phyloP scores from a whole-genome alignment of 2,329 filamentous ascomycete species.

The Allantophomopsis cytisporea region DNA sequence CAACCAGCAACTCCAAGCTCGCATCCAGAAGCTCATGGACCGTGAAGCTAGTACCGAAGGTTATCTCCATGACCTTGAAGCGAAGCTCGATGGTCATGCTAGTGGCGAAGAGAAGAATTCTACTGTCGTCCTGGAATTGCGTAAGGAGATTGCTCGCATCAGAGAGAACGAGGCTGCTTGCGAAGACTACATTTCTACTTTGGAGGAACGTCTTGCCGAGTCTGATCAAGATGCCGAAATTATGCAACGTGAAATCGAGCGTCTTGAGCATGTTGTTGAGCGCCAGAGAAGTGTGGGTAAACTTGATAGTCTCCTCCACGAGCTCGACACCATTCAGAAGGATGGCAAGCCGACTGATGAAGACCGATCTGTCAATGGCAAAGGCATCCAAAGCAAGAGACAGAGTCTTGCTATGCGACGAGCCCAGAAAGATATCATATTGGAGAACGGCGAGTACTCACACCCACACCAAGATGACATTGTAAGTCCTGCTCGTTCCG shows the following conservation, averaged over 20 bases:
- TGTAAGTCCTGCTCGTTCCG: constrained; percentile 7
- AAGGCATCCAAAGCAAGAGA: constrained; percentile 38
- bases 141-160: constrained; percentile 79
- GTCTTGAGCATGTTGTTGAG: constrained; percentile 88
- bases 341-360: constrained; percentile 31
- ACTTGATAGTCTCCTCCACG: constrained; percentile 81
- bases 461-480: constrained; percentile 5
- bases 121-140: constrained; percentile 70
- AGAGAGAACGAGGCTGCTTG: constrained; percentile 82
- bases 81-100: constrained; percentile 79
- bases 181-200: constrained; percentile 93
- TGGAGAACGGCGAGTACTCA: constrained; percentile 18
- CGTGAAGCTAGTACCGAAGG: constrained; percentile 84
- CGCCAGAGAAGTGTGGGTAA: constrained; percentile 91
- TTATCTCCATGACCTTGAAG: constrained; percentile 84
- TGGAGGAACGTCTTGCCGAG: constrained; percentile 90
- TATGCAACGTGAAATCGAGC: constrained; percentile 93
- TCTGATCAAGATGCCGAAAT: constrained; percentile 91
- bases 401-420: constrained; percentile 37
- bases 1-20: constrained; percentile 75
- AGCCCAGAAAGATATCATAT: constrained; percentile 38
- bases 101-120: constrained; percentile 89
- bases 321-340: constrained; percentile 68
- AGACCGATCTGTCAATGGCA: constrained; percentile 23
- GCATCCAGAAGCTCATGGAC: constrained; percentile 86